Evolutionary conservation across 2,329 filamentous ascomycete genomes (phyloP).

Genomic region (Cladosporium sp.): DNA sequence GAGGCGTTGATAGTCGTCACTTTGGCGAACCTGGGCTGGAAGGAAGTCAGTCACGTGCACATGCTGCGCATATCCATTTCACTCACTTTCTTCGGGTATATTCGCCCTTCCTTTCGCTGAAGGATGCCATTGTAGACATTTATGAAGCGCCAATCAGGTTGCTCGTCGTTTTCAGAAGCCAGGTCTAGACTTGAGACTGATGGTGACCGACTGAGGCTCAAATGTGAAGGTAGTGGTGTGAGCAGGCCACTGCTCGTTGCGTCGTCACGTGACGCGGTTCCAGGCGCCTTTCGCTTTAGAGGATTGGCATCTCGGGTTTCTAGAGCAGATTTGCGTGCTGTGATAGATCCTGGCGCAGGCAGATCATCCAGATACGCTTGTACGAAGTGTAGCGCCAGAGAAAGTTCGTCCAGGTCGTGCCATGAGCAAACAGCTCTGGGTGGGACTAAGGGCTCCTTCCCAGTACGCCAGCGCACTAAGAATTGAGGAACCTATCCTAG

Average conservation of each 20-base stretch:
- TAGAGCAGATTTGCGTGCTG: neutral
- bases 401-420: conserved; percentile 47
- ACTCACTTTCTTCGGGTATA: conserved; percentile 40
- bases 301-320: neutral
- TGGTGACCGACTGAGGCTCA: conserved; percentile 5
- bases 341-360: neutral
- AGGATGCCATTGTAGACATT: conserved; percentile 47
- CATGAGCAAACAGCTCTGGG: conserved; percentile 43
- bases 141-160: conserved; percentile 7
- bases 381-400: conserved; percentile 42
- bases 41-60: conserved; percentile 16
- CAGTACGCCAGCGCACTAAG: conserved; percentile 45
- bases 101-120: conserved; percentile 39
- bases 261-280: conserved; percentile 26
- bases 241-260: conserved; percentile 25
- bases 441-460: conserved; percentile 21
- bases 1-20: conserved; percentile 37
- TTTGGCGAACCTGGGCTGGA: conserved; percentile 22
- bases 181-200: conserved; percentile 17
- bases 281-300: conserved; percentile 35
- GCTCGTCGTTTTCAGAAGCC: neutral
- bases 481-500: conserved; percentile 43
- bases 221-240: conserved; percentile 23
- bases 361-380: conserved; percentile 46
- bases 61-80: neutral